Percentiles rank a stretch among this genome's conserved stretches.
phyloP scores from a whole-genome alignment of 208 protist genomes.

The Leishmania aethiopica region DNA sequence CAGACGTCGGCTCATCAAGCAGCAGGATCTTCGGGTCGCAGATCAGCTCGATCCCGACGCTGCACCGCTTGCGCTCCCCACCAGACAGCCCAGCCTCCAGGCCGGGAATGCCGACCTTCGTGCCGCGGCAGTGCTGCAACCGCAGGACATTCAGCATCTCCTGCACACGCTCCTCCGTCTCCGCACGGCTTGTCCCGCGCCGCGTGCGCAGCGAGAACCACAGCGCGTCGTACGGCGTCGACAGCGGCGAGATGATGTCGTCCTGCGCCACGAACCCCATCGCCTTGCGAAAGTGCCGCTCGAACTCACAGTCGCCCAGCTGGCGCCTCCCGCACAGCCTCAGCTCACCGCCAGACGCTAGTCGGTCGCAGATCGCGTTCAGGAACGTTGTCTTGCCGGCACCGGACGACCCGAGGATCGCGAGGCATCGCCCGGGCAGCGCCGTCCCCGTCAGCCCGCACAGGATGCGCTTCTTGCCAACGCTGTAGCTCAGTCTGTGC shows the following conservation, averaged over 20 bases:
- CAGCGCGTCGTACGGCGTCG: constrained; percentile 71
- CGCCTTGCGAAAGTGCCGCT: constrained; percentile 58
- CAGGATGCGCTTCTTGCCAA: constrained; percentile 55
- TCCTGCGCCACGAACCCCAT: constrained; percentile 86
- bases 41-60: constrained; percentile 90
- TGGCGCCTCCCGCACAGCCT: constrained; percentile 57
- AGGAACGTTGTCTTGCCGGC: constrained; percentile 79
- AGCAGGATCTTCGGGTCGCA: constrained; percentile 83
- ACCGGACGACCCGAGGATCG: constrained; percentile 83
- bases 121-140: constrained; percentile 67
- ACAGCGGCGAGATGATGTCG: constrained; percentile 71
- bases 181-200: constrained; percentile 36
- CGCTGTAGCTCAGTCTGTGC: constrained; percentile 72
- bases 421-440: constrained; percentile 71
- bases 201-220: constrained; percentile 82
- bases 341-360: constrained; percentile 37
- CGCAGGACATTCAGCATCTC: constrained; percentile 71
- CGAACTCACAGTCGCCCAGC: constrained; percentile 68
- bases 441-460: constrained; percentile 70
- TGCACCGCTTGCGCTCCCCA: constrained; percentile 90
- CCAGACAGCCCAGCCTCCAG: constrained; percentile 80
- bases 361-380: constrained; percentile 75
- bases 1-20: constrained; percentile 92
- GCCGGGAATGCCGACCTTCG: constrained; percentile 75
- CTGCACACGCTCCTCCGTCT: constrained; percentile 62